A percentile compares a stretch with the other conserved stretches of the same genome.
phyloP scores from a whole-genome alignment of 1,284 basidiomycete genomes.

The Ustilago xerochloae region DNA sequence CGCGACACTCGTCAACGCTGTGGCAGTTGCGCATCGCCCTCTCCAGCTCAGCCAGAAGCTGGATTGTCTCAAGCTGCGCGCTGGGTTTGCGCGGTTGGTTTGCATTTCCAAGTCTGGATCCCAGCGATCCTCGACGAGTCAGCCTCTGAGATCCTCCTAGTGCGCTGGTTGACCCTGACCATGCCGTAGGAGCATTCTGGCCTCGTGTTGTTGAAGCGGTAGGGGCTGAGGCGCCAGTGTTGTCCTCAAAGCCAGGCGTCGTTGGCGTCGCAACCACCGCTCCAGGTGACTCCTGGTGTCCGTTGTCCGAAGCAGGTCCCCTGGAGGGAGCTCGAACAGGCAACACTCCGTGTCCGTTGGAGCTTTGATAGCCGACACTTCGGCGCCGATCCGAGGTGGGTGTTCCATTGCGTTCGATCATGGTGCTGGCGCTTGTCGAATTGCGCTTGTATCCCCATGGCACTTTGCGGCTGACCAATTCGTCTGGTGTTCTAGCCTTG shows the following conservation, averaged over 20 bases:
- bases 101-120: conserved; percentile 8
- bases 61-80: conserved; percentile 29
- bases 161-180: conserved; percentile 13
- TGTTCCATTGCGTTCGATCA: conserved; percentile 33
- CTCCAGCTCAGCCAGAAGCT: conserved; percentile 50
- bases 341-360: conserved; percentile 30
- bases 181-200: conserved; percentile 27
- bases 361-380: conserved; percentile 39
- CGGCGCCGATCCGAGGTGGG: conserved; percentile 40
- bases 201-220: conserved; percentile 7
- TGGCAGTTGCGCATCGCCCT: conserved; percentile 48
- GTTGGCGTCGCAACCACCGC: neutral
- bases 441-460: conserved; percentile 57
- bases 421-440: conserved; percentile 20
- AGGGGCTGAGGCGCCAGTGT: neutral
- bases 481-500: conserved; percentile 24
- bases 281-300: conserved; percentile 4
- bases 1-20: conserved; percentile 57
- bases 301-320: conserved; percentile 14
- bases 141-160: conserved; percentile 11
- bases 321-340: conserved; percentile 6
- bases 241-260: conserved; percentile 5
- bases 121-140: conserved; percentile 23
- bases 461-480: conserved; percentile 57
- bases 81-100: conserved; percentile 17